phyloP scores from a whole-genome alignment of 768 basidiomycete genomes.

The Suillus spraguei region DNA sequence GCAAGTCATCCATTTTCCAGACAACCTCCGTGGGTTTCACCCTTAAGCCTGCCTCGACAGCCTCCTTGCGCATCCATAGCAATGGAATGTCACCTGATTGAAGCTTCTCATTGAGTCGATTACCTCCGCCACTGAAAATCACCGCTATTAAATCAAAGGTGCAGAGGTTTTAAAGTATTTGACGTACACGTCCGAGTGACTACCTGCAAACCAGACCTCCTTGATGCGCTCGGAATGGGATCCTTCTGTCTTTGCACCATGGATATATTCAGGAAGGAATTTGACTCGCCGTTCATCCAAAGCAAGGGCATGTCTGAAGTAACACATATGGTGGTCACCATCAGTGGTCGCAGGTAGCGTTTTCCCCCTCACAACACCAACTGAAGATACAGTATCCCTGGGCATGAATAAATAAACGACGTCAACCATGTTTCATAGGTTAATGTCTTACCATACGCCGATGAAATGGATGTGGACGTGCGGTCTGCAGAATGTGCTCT shows the following conservation, averaged over 20 bases:
- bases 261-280: slow-evolving; percentile 33
- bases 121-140: slow-evolving; percentile 23
- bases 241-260: slow-evolving; percentile 13
- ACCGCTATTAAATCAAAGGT: background rate
- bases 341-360: slow-evolving; percentile 19
- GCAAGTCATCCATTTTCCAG: slow-evolving; percentile 14
- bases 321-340: slow-evolving; percentile 29
- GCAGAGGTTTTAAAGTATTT: background rate
- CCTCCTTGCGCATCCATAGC: slow-evolving; percentile 32
- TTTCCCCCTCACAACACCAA: slow-evolving; percentile 27
- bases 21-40: slow-evolving; percentile 13
- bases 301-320: slow-evolving; percentile 38
- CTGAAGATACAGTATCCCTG: slow-evolving; percentile 40
- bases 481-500: slow-evolving; percentile 26
- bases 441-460: slow-evolving; percentile 33
- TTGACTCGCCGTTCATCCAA: slow-evolving; percentile 39
- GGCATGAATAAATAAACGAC: background rate
- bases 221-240: slow-evolving; percentile 21
- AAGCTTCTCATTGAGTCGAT: slow-evolving; percentile 11
- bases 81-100: slow-evolving; percentile 19
- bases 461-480: slow-evolving; percentile 34
- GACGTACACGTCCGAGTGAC: slow-evolving; percentile 36
- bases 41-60: slow-evolving; percentile 21
- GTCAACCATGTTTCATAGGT: background rate
- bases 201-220: slow-evolving; percentile 37